Conservation (phyloP, 768 basidiomycete genomes). For the Pulveroboletus sp. region DNA sequence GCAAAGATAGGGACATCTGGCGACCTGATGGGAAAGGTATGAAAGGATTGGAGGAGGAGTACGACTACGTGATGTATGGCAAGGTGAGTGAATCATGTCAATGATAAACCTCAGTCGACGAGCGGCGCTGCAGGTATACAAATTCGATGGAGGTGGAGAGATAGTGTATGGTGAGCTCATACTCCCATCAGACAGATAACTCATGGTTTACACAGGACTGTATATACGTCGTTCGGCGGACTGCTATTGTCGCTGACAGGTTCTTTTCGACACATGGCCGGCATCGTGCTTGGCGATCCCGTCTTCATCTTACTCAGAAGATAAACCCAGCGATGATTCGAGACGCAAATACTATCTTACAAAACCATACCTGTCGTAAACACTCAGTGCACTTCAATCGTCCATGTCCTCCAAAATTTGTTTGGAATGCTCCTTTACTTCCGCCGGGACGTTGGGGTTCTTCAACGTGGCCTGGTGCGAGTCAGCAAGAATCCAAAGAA, state of each 20-base stretch:
- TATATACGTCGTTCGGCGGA: constrained; percentile 95
- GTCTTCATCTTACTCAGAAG: constrained; percentile 85
- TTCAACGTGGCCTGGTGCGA: constrained; percentile 17
- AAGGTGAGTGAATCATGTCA: constrained; percentile 52
- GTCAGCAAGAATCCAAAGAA: not conserved
- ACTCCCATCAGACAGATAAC: not conserved
- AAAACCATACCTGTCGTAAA: constrained; percentile 1
- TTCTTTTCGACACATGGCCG: constrained; percentile 86
- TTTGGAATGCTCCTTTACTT: constrained; percentile 14
- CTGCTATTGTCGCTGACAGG: constrained; percentile 92
- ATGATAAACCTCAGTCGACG: constrained; percentile 1
- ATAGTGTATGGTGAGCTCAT: constrained; percentile 55
- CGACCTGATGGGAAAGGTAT: constrained; percentile 79
- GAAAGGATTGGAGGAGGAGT: constrained; percentile 87
- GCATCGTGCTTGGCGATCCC: constrained; percentile 89
- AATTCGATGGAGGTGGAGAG: constrained; percentile 86
- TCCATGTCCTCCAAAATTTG: constrained; percentile 6
- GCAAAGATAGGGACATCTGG: constrained; percentile 79
- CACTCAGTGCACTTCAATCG: not conserved
- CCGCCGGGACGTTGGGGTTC: constrained; percentile 21
- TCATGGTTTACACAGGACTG: constrained; percentile 56
- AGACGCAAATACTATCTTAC: constrained; percentile 8
- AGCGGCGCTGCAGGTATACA: constrained; percentile 69
- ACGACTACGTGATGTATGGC: constrained; percentile 99
- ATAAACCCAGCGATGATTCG: constrained; percentile 32